A percentile compares a stretch with the other conserved stretches of the same genome.
These are phyloP conservation scores for Podospora pseudoanserina DNA, from an alignment of 495 filamentous ascomycete species.

Conservation along the genomic window DNA sequence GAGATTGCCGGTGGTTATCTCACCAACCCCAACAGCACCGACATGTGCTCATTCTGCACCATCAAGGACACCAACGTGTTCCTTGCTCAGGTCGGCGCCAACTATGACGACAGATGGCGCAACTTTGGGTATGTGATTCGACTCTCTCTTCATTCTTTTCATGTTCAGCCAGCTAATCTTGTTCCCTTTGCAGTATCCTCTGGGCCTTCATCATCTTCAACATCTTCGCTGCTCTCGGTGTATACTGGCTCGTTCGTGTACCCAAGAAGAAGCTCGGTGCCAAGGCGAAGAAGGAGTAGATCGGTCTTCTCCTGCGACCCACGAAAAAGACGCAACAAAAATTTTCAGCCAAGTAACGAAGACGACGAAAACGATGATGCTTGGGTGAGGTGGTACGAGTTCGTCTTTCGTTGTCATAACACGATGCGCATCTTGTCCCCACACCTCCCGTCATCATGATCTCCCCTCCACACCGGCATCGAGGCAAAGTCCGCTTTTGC, in stretches of 20 bases:
- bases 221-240: constrained; percentile 59
- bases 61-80: constrained; percentile 60
- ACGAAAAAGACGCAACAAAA: background rate
- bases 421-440: background rate
- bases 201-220: constrained; percentile 78
- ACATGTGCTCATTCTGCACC: constrained; percentile 60
- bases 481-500: background rate
- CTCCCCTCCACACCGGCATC: background rate
- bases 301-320: background rate
- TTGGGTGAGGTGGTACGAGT: background rate
- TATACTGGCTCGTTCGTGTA: constrained; percentile 80
- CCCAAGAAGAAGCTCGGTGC: constrained; percentile 56
- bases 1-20: constrained; percentile 51
- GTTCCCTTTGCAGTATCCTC: constrained; percentile 34
- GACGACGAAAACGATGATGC: background rate
- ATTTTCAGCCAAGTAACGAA: background rate
- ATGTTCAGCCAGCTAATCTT: constrained; percentile 21
- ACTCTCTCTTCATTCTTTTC: background rate
- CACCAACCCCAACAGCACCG: constrained; percentile 46
- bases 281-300: constrained; percentile 31
- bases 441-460: background rate
- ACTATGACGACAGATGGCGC: constrained; percentile 60
- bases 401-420: background rate
- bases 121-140: constrained; percentile 56
- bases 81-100: constrained; percentile 46